A percentile compares a stretch with the other conserved stretches of the same genome.
Evolutionary conservation across 140 eudicot genomes (phyloP).

Genomic region (Oenanthe javanica): DNA sequence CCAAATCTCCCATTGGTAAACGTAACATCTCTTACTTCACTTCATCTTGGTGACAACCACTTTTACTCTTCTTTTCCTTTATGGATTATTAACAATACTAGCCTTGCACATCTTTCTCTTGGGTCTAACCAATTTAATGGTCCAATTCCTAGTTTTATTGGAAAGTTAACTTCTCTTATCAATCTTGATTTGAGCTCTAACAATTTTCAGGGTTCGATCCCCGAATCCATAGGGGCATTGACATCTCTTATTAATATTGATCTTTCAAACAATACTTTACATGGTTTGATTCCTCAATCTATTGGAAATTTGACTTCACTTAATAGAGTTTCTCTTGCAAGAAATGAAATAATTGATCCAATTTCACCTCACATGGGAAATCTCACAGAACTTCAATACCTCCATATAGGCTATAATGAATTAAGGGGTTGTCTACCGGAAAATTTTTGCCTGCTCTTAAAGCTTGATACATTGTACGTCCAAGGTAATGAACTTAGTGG

Average conservation of each 20-base stretch:
- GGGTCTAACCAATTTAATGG: background rate
- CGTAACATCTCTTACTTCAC: no score
- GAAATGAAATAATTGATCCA: background rate
- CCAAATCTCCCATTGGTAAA: background rate
- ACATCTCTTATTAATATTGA: background rate
- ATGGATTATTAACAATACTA: background rate
- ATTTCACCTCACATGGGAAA: background rate
- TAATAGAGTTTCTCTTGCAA: background rate
- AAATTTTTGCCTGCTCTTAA: background rate
- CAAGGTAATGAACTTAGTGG: background rate
- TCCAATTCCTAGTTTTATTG: background rate
- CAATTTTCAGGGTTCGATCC: no score
- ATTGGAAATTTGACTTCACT: background rate
- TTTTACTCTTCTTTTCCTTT: background rate
- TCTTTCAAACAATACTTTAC: background rate
- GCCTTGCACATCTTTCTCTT: background rate
- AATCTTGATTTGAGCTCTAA: background rate
- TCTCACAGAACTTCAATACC: background rate
- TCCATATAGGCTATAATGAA: background rate
- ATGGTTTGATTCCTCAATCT: background rate
- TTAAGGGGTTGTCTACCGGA: background rate
- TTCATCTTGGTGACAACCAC: background rate
- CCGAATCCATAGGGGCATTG: background rate
- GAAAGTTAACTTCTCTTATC: background rate
- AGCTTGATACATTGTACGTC: background rate